Base-by-base conservation (phyloP, 352 stramenopile genomes). In the Pythium volutum region DNA sequence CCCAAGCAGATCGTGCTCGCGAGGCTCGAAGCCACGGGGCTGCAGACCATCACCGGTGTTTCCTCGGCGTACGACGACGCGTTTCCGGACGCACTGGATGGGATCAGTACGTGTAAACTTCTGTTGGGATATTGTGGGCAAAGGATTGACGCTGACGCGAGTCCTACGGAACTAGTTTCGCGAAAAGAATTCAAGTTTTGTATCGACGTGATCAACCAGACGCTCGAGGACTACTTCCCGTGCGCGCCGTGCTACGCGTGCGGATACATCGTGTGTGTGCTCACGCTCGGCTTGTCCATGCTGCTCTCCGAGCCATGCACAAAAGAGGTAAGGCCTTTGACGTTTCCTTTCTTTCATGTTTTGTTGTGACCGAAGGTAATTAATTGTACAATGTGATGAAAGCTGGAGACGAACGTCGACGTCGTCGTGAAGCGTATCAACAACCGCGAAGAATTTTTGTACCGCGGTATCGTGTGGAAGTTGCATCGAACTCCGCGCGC, bases 111-210 rank as follows among this genome's bases (percentile, higher is more conserved):
- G 73, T 69, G 3, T 15, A 36, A 8, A 11, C 31, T 36, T 15
- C 8, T 36, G 31, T 36, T 36, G 10, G 31, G 31, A 36, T 36
- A 36, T 11, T 36, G n/a, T n/a, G n/a, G n/a, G n/a, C n/a, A n/a
- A n/a, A 39, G 33, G 33, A 45, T 43, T 18, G 6, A 45, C 10
- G n/a, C 38, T 23, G 15, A 22, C 38, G 31, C 31, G 1, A n/a
- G n/a, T n/a, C 8, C 10, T 36, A 45, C 38, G 16, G 38, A 23
- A 8, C 15, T 16, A 91, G 82, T 91, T 16, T 77, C 79, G 14
- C 68, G 76, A 16, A 87, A 84, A 50, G 79, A 89, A 64, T 91
- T 91, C 73, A 76, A 83, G 62, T 87, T 86, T 27, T 89, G 82
- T 62, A 77, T 91, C 27, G 73, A 88, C 22, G 70, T 86, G 18